A percentile compares a stretch with the other conserved stretches of the same genome.
phyloP scores from a whole-genome alignment of 2,329 filamentous ascomycete genomes.

The Neopestalotiopsis clavispora region DNA sequence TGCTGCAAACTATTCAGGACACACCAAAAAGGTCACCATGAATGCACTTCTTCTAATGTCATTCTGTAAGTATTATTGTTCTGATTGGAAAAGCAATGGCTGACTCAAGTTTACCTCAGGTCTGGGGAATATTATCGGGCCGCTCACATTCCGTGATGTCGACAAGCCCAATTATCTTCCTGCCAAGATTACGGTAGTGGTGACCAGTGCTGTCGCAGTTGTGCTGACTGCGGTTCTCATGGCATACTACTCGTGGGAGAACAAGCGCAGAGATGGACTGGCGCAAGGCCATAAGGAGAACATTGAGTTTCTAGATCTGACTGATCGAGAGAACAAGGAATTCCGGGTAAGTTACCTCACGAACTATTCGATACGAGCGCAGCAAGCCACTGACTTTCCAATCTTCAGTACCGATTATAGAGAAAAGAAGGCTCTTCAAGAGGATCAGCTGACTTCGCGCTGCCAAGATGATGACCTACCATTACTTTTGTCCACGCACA shows the following conservation, averaged over 20 bases:
- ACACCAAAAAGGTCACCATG: constrained; percentile 59
- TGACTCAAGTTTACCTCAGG: constrained; percentile 21
- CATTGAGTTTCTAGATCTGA: constrained; percentile 36
- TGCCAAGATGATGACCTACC: background rate
- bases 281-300: constrained; percentile 28
- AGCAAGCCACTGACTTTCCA: background rate
- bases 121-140: constrained; percentile 47
- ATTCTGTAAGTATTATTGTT: constrained; percentile 28
- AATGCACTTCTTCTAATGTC: constrained; percentile 50
- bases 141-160: constrained; percentile 40
- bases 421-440: background rate
- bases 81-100: background rate
- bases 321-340: constrained; percentile 36
- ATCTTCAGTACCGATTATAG: background rate
- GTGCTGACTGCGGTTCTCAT: constrained; percentile 49
- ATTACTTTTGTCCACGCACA: background rate
- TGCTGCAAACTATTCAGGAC: constrained; percentile 47
- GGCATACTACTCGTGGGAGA: constrained; percentile 55
- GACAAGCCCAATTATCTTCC: constrained; percentile 43
- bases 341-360: constrained; percentile 23
- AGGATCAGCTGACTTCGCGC: background rate
- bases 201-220: constrained; percentile 47
- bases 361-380: background rate
- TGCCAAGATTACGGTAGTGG: constrained; percentile 46
- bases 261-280: constrained; percentile 38